Conservation (phyloP, 768 basidiomycete genomes). For the Mycena rebaudengoi region DNA sequence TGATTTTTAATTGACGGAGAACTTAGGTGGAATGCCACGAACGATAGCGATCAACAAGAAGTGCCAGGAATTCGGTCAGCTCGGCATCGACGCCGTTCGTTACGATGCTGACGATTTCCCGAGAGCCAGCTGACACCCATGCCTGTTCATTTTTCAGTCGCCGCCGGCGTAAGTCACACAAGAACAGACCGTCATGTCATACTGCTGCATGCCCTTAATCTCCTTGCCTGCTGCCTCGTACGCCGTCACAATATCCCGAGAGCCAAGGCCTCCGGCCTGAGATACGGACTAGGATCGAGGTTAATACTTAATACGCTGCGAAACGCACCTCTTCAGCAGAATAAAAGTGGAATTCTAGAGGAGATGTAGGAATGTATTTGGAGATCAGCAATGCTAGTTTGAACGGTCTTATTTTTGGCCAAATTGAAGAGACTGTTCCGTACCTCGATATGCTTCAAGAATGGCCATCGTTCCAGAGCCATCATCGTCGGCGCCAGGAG, state of each 20-base stretch:
- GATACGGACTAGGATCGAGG: neutral
- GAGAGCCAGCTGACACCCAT: conserved; percentile 25
- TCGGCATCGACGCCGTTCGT: conserved; percentile 37
- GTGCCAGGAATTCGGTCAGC: conserved; percentile 44
- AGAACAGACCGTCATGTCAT: conserved; percentile 32
- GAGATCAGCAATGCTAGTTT: conserved; percentile 9
- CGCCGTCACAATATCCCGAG: conserved; percentile 50
- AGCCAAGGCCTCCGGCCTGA: conserved; percentile 30
- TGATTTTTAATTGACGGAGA: neutral
- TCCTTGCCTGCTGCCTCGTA: conserved; percentile 45
- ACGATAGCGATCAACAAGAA: conserved; percentile 41
- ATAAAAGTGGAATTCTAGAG: conserved; percentile 46
- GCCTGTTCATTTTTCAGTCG: conserved; percentile 30
- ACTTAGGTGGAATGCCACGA: neutral
- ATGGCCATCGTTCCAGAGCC: conserved; percentile 58
- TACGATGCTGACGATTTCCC: conserved; percentile 20
- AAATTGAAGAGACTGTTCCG: conserved; percentile 42
- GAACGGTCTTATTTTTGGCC: neutral
- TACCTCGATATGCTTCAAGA: conserved; percentile 56
- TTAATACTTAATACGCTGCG: conserved; percentile 45
- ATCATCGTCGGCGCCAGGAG: conserved; percentile 42
- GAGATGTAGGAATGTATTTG: conserved; percentile 39
- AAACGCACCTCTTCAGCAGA: conserved; percentile 51
- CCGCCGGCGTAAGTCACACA: too few species aligned
- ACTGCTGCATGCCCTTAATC: conserved; percentile 52